Conservation (phyloP, 2,329 filamentous ascomycete genomes). For the Beauveria varroae region DNA sequence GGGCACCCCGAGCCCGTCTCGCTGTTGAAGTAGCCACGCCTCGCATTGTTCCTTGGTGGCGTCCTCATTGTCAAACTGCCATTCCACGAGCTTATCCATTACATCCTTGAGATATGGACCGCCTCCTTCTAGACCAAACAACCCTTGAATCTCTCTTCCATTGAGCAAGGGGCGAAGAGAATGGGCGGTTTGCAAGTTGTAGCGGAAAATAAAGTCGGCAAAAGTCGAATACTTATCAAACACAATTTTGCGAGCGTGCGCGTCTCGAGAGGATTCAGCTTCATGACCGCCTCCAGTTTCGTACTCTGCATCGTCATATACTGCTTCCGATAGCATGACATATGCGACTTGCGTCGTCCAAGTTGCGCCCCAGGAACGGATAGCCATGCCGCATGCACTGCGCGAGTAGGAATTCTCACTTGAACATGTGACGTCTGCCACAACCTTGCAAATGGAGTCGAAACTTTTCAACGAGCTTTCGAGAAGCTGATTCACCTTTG, state of each 20-base stretch:
- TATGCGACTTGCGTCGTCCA: conserved; percentile 14
- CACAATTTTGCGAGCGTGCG: too few species aligned
- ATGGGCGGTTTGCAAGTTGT: conserved; percentile 9
- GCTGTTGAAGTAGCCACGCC: conserved; percentile 11
- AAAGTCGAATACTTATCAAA: background rate
- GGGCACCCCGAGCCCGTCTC: too few species aligned
- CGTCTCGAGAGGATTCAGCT: background rate
- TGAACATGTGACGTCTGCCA: background rate
- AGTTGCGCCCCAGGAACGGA: conserved; percentile 14
- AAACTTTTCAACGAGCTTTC: conserved; percentile 12
- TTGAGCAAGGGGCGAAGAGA: conserved; percentile 11
- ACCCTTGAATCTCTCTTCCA: conserved; percentile 11
- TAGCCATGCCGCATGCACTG: conserved; percentile 14
- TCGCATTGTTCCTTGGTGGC: conserved; percentile 10
- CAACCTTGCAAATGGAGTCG: conserved; percentile 2
- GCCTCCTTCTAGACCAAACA: conserved; percentile 12
- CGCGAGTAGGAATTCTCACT: background rate
- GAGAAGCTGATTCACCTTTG: conserved; percentile 10
- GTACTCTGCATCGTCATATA: background rate
- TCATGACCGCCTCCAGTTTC: background rate
- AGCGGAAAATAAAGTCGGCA: conserved; percentile 10
- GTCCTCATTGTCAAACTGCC: conserved; percentile 14
- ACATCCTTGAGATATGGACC: conserved; percentile 13
- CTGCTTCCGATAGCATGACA: conserved; percentile 9
- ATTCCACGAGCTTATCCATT: conserved; percentile 10